Base-by-base conservation (phyloP, 2,329 filamentous ascomycete species). In the Epichloe sylvatica region DNA sequence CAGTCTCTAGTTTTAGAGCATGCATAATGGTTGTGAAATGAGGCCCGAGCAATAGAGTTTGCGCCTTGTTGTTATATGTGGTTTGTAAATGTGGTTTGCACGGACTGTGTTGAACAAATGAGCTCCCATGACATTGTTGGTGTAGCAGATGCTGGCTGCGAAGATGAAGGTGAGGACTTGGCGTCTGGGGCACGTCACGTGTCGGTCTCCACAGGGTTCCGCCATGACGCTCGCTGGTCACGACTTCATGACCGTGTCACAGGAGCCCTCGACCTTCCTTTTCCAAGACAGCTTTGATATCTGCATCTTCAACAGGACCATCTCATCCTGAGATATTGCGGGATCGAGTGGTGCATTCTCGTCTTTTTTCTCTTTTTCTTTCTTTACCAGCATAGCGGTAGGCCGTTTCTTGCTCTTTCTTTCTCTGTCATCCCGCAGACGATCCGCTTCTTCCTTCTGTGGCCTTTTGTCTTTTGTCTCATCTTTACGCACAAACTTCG, bases 141-240 rank as follows among this genome's bases (percentile, higher is more conserved):
- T 30, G 25, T 17, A 12, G 15, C 15, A 38, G n/a, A 15, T 38
- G 17, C n/a, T 38, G 8, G 25, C 25, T 30, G 25, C 25, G 8
- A 30, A 30, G 25, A 8, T 30, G 30, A 30, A 30, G 25, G 30
- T 30, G 30, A 30, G 30, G 3, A 30, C 30, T 30, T 30, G 30
- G 1, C 3, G 30, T 30, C 30, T 30, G 30, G 8, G 9, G 8
- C 30, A 25, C n/a, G 35, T 64, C 61, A 64, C 62, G 63, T 64
- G 62, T 11, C 46, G 40, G 39, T 51, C 50, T 52, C 49, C 50
- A 55, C 52, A 53, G 44, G 49, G 47, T 53, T 50, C 54, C 23
- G 17, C 39, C 47, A 64, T 65, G 64, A 65, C 57, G 57, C 7
- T 30, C 25, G 23, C 62, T 58, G 59, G 55, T 59, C 53, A 61